phyloP scores from a whole-genome alignment of 371 early-diverging fungal genomes.

The Mucor sp. region DNA sequence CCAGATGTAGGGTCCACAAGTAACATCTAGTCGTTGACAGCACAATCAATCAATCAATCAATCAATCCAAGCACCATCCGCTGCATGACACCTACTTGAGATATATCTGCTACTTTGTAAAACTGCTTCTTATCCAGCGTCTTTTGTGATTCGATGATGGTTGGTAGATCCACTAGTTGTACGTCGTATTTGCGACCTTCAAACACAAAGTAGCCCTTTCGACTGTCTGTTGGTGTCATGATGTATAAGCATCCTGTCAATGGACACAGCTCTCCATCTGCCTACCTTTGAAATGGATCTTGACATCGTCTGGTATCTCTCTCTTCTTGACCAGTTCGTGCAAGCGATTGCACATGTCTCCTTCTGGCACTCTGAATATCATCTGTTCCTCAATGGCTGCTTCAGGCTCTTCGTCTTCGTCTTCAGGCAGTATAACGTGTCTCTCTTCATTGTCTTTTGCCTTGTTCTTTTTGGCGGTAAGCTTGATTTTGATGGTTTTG shows the following conservation, averaged over 20 bases:
- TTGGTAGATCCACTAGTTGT: constrained; percentile 91
- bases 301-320: constrained; percentile 69
- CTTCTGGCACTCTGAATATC: constrained; percentile 78
- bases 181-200: constrained; percentile 62
- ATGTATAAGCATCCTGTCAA: no score
- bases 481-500: constrained; percentile 37
- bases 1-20: constrained; percentile 52
- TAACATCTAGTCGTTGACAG: constrained; percentile 51
- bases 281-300: constrained; percentile 64
- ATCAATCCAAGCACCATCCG: no score
- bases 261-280: no score
- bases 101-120: constrained; percentile 98
- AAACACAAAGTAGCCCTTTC: constrained; percentile 72
- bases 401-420: constrained; percentile 67
- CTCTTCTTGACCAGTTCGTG: constrained; percentile 69
- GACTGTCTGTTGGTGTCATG: constrained; percentile 61
- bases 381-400: constrained; percentile 76
- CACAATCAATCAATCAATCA: neutral
- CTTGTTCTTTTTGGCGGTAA: constrained; percentile 27
- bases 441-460: constrained; percentile 1
- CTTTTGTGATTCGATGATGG: constrained; percentile 96
- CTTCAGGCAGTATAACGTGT: constrained; percentile 15
- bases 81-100: constrained; percentile 61
- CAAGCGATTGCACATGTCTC: constrained; percentile 62
- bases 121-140: constrained; percentile 94